Base-by-base conservation (phyloP, 2,329 filamentous ascomycete species). In the Colletotrichum neosansevieriae region DNA sequence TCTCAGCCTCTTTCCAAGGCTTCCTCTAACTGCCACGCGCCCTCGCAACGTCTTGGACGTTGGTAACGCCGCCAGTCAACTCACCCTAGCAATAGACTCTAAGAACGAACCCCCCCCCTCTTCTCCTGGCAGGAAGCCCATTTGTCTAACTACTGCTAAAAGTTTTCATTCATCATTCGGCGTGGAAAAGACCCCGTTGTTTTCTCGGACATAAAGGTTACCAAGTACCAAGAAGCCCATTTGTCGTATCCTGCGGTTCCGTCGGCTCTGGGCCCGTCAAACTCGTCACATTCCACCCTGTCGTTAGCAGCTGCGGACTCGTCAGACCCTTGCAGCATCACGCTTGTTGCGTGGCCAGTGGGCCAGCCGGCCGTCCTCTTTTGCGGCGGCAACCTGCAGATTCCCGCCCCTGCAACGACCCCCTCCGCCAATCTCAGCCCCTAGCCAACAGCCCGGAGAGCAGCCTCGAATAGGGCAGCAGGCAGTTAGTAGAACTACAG, bases 331-430 rank as follows among this genome's bases (percentile, higher is more conserved):
- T 65, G 65, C 40, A 59, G 34, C 54, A 68, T 65, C 45, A 64
- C 65, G 47, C 53, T 47, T 53, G 21, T 65, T 68, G 61, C 61
- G 54, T 65, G 54, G 65, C 63, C 67, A 53, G 62, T 67, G 63
- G 50, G 49, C 59, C 42, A 56, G 61, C 59, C 59, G 54, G 63
- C 38, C 42, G 64, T 71, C 54, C 66, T 71, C 69, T 63, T 54
- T 71, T 71, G 65, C 70, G 69, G 70, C 61, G n/a, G n/a, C n/a
- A 71, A 60, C 70, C n/a, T 71, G 70, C 70, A 71, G 69, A 71
- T 63, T 71, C 69, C 60, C 64, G 69, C 64, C 58, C 54, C 44
- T 63, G 60, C 68, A 61, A 65, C 59, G 21, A 42, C 29, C 38
- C 51, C 58, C 61, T 63, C 45, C 45, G n/a, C 60, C 61, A 64